Conservation (phyloP, 495 filamentous ascomycete species). For the Penicillium subrubescens region DNA sequence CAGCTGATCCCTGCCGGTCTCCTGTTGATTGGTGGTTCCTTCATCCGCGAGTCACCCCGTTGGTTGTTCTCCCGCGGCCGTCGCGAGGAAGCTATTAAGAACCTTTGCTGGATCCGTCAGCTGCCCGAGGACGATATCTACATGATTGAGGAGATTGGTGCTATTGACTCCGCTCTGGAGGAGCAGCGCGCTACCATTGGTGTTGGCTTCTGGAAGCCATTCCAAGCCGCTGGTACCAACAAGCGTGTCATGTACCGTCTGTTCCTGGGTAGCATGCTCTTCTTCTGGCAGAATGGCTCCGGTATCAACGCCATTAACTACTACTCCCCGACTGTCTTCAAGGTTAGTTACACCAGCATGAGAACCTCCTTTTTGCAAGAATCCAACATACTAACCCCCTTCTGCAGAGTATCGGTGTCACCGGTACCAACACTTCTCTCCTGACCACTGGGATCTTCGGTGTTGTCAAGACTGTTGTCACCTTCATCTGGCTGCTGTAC, state of each 20-base stretch:
- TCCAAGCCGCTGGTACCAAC: constrained; percentile 56
- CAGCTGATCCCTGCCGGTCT: constrained; percentile 56
- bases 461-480: constrained; percentile 59
- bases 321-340: constrained; percentile 63
- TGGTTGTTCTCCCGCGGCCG: constrained; percentile 54
- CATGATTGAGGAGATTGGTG: constrained; percentile 64
- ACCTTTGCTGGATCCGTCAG: constrained; percentile 66
- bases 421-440: constrained; percentile 48
- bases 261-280: constrained; percentile 67
- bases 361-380: neutral
- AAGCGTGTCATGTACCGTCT: constrained; percentile 64
- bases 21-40: constrained; percentile 49
- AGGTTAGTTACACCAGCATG: constrained; percentile 10
- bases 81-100: constrained; percentile 57
- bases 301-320: constrained; percentile 75
- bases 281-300: constrained; percentile 68
- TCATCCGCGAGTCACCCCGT: constrained; percentile 57
- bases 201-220: constrained; percentile 69
- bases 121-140: constrained; percentile 61
- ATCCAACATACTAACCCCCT: neutral
- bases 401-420: constrained; percentile 55
- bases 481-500: constrained; percentile 66
- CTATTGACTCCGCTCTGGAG: constrained; percentile 63
- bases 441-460: constrained; percentile 59
- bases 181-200: constrained; percentile 60